Conservation (phyloP, 768 basidiomycete genomes). For the Psilocybe azurescens region DNA sequence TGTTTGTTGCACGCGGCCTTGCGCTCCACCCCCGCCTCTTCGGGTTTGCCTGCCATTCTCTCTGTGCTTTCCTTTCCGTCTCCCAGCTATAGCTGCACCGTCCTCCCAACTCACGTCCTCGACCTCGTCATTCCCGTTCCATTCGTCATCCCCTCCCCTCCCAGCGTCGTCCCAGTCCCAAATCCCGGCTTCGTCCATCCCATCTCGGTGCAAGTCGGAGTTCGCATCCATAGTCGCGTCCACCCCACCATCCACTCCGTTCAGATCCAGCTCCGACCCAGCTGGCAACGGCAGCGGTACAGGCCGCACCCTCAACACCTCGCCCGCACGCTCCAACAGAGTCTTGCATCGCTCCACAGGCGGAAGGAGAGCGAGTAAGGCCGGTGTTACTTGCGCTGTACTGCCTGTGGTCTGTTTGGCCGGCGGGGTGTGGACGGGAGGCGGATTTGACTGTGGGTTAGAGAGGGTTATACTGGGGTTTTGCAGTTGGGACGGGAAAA, state of each 20-base stretch:
- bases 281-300: conserved; percentile 20
- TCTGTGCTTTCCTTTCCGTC: not conserved
- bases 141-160: not conserved
- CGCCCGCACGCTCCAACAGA: conserved; percentile 31
- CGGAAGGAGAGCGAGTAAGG: conserved; percentile 41
- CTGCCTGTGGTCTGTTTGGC: not conserved
- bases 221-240: not conserved
- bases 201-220: not conserved
- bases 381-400: conserved; percentile 35
- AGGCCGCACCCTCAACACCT: conserved; percentile 30
- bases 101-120: not conserved
- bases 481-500: not conserved
- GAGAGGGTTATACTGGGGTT: not conserved
- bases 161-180: not conserved
- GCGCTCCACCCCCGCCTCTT: not conserved
- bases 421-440: not conserved
- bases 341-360: conserved; percentile 28
- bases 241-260: not conserved
- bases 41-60: not conserved
- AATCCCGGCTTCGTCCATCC: not conserved
- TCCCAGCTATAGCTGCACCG: not conserved
- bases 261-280: not conserved
- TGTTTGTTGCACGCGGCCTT: not conserved
- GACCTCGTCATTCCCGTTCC: not conserved
- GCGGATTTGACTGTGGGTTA: not conserved